Base-by-base conservation (phyloP, 331 rosid species). In the Malus hybrid region DNA sequence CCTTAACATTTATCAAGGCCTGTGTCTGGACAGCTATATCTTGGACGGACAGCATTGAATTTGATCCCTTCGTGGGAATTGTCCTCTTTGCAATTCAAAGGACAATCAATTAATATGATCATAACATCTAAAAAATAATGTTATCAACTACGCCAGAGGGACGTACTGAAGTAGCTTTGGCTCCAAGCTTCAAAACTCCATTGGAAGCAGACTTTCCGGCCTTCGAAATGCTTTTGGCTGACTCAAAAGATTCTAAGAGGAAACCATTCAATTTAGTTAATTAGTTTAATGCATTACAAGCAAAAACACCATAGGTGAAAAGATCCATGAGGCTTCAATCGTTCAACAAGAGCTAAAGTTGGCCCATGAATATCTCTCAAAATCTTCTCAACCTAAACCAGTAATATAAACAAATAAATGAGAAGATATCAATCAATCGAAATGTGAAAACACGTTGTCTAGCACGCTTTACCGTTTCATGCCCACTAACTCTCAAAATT, bases 341-440 rank as follows among this genome's bases (percentile, higher is more conserved):
- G 88, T 82, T 95, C 99, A 79, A 95, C 82, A 60, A 92, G 78
- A 74, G 87, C 76, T 56, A 86, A 75, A 74, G 89, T 97, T 9
- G 99, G 98, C 77, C 97, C 99, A 32, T 87, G 88, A 68, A 90
- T 83, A 75, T 95, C 99, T 80, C 80, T 92, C 48, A 86, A 80
- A 22, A 80, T 78, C 88, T 89, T 95, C 75, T 90, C 98, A 68
- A 87, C 87, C 99, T 95, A 74, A 56, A 72, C 48, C 66, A 52
- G 69, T 8, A 64, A 74, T 22, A 44, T 36, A 82, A 64, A 12
- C 28, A 79, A 50, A 79, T 53, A 66, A 57, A 57, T 66, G 58
- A 52, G 73, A 73, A 80, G 66, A 69, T 53, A 70, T 53, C 62
- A 22, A 74, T 39, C 20, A 65, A 61, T n/a, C 24, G 74, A 58